Evolutionary conservation across 352 stramenopile species (phyloP).

Genomic region (Pythium oligandrum): DNA sequence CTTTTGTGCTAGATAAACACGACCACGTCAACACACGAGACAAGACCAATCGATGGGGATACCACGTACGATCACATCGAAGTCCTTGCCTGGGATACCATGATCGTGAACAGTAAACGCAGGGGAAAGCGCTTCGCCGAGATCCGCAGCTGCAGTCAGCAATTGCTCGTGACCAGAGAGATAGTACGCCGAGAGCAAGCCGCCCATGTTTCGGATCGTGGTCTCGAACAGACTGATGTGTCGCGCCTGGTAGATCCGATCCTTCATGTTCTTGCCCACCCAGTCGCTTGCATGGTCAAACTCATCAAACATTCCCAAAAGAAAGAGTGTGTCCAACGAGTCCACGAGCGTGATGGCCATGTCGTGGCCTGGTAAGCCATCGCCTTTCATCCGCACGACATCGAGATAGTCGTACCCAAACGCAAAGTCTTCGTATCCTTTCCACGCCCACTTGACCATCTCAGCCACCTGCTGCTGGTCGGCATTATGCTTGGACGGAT

Average conservation of each 20-base stretch:
- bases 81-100: conserved; percentile 62
- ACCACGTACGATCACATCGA: conserved; percentile 44
- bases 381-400: conserved; percentile 50
- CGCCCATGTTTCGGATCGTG: conserved; percentile 71
- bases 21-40: background rate
- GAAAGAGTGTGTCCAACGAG: conserved; percentile 70
- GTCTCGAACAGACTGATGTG: conserved; percentile 81
- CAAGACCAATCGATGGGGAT: background rate
- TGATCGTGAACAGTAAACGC: conserved; percentile 47
- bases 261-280: conserved; percentile 58
- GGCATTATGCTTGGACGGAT: conserved; percentile 38
- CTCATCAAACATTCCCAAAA: conserved; percentile 75
- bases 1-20: conserved; percentile 25
- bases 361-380: conserved; percentile 52
- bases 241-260: conserved; percentile 52
- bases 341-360: conserved; percentile 79
- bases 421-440: conserved; percentile 64
- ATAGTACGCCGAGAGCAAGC: conserved; percentile 64
- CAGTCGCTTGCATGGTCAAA: conserved; percentile 67
- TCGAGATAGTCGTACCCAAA: conserved; percentile 74
- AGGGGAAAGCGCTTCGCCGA: conserved; percentile 56
- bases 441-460: conserved; percentile 79
- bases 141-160: conserved; percentile 50
- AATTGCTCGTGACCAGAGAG: conserved; percentile 56
- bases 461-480: conserved; percentile 56